phyloP scores from a whole-genome alignment of 2,329 filamentous ascomycete genomes.

The Pestalotiopsis sp. region DNA sequence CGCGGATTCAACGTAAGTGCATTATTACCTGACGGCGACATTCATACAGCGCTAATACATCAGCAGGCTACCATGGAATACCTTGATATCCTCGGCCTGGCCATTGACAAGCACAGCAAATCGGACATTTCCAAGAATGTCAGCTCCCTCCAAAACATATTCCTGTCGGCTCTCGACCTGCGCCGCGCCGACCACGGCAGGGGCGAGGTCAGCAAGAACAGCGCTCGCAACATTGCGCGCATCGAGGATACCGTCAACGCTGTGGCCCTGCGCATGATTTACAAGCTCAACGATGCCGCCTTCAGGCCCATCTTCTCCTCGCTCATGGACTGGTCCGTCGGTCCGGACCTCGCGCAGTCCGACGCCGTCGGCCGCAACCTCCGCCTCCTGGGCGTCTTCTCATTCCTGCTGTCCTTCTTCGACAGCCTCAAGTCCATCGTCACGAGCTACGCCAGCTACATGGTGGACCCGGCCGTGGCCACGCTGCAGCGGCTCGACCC shows the following conservation, averaged over 20 bases:
- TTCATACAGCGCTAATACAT: constrained; percentile 30
- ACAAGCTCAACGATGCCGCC: constrained; percentile 92
- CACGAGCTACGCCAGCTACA: constrained; percentile 85
- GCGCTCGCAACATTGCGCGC: constrained; percentile 51
- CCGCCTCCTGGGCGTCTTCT: constrained; percentile 77
- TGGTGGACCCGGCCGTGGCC: constrained; percentile 74
- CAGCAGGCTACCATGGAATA: constrained; percentile 67
- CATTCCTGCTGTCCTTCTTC: constrained; percentile 80
- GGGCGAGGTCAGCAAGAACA: constrained; percentile 41
- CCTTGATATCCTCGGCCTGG: constrained; percentile 68
- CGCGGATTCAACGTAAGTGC: constrained; percentile 60
- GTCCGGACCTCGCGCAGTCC: constrained; percentile 56
- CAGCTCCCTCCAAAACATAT: constrained; percentile 65
- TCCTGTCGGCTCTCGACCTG: constrained; percentile 65
- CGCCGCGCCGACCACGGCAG: constrained; percentile 58
- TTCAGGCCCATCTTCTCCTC: constrained; percentile 91
- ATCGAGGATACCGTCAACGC: constrained; percentile 70
- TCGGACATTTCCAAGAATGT: constrained; percentile 76
- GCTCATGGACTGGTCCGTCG: constrained; percentile 78
- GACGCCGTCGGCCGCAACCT: constrained; percentile 60
- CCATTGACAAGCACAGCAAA: constrained; percentile 80
- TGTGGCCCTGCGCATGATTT: constrained; percentile 83
- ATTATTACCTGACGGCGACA: background rate
- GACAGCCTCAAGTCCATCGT: constrained; percentile 89
- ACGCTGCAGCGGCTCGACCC: constrained; percentile 54